A percentile compares a stretch with the other conserved stretches of the same genome.
Evolutionary conservation across 345 rosid species (phyloP).

Genomic region (Anastatica hierochuntica): DNA sequence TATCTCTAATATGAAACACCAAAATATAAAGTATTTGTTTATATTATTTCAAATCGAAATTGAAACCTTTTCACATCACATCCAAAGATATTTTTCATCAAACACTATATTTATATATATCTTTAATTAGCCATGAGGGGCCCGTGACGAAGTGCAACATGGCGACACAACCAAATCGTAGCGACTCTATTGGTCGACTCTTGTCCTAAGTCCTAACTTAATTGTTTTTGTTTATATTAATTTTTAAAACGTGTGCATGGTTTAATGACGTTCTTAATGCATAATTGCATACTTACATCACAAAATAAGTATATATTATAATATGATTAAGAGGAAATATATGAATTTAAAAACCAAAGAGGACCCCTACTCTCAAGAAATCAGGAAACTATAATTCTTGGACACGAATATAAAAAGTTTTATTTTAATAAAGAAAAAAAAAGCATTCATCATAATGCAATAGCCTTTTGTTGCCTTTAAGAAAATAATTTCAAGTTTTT

Average conservation of each 20-base stretch:
- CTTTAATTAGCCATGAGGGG: not conserved
- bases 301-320: not conserved
- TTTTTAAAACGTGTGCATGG: conserved; percentile 16
- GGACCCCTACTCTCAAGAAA: conserved; percentile 16
- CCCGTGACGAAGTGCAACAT: conserved; percentile 17
- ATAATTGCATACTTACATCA: no score
- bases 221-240: conserved; percentile 11
- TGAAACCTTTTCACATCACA: not conserved
- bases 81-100: conserved; percentile 10
- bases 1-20: no score
- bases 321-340: conserved; percentile 2
- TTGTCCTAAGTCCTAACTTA: conserved; percentile 17
- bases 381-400: conserved; percentile 15
- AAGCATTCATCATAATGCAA: conserved; percentile 20
- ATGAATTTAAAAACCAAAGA: not conserved
- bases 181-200: conserved; percentile 13
- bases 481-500: no score
- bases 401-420: conserved; percentile 14
- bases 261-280: conserved; percentile 15
- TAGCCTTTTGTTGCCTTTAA: not conserved
- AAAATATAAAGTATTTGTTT: not conserved
- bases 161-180: conserved; percentile 24
- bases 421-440: not conserved
- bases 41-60: not conserved
- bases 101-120: not conserved